Evolutionary conservation across 768 basidiomycete species (phyloP).

Genomic region (Auricularia sp.): DNA sequence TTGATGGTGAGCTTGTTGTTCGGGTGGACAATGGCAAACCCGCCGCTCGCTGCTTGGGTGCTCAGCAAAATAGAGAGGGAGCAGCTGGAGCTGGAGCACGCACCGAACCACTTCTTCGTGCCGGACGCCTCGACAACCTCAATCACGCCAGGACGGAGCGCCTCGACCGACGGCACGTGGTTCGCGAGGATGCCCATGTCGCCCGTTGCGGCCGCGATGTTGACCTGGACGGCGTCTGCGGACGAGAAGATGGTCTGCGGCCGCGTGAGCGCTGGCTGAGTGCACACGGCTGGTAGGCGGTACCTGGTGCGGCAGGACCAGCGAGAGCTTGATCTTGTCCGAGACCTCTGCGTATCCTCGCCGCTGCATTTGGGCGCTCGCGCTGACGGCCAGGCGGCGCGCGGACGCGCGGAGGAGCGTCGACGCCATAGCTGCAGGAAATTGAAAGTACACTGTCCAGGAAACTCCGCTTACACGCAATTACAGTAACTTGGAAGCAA

Average conservation of each 20-base stretch:
- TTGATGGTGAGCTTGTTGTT: constrained; percentile 96
- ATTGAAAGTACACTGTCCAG: background rate
- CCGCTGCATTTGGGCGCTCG: constrained; percentile 37
- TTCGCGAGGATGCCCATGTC: constrained; percentile 99
- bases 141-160: constrained; percentile 86
- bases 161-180: constrained; percentile 96
- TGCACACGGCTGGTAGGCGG: background rate
- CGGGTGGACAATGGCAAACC: constrained; percentile 95
- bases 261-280: constrained; percentile 4
- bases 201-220: constrained; percentile 85
- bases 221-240: constrained; percentile 89
- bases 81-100: constrained; percentile 22
- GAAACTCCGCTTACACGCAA: background rate
- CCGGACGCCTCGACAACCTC: constrained; percentile 82
- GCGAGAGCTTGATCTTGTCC: constrained; percentile 85
- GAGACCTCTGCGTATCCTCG: constrained; percentile 89
- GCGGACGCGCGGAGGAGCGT: constrained; percentile 54
- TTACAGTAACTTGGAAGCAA: background rate
- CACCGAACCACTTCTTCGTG: constrained; percentile 97
- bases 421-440: constrained; percentile 61
- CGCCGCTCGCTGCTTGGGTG: constrained; percentile 65
- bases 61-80: background rate
- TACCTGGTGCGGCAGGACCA: constrained; percentile 90
- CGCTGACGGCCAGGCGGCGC: constrained; percentile 44
- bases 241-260: constrained; percentile 82